Evolutionary conservation across 306 rosid species (phyloP).

Genomic region (Coriaria nepalensis): DNA sequence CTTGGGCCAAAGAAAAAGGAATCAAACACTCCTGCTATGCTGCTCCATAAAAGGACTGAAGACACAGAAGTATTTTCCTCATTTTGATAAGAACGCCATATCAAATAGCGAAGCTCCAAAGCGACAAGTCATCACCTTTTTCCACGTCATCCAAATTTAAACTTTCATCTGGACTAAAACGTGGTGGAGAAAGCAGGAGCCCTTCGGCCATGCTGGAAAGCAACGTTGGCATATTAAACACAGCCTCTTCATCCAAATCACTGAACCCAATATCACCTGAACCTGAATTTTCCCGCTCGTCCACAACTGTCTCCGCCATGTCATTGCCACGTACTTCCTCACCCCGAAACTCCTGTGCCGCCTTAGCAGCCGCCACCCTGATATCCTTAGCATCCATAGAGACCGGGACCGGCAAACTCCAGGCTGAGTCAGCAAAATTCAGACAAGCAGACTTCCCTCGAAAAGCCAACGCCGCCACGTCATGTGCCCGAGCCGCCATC

Average conservation of each 20-base stretch:
- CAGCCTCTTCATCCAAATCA: slow-evolving; percentile 22
- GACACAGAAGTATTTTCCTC: neutral
- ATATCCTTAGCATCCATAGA: slow-evolving; percentile 38
- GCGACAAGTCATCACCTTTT: slow-evolving; percentile 18
- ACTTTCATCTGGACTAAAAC: neutral
- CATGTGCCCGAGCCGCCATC: slow-evolving; percentile 90
- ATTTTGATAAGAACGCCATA: neutral
- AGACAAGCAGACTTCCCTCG: slow-evolving; percentile 55
- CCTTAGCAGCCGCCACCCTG: slow-evolving; percentile 39
- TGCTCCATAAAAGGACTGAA: too few species aligned
- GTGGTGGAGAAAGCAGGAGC: slow-evolving; percentile 34
- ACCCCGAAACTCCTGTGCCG: slow-evolving; percentile 32
- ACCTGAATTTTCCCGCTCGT: neutral
- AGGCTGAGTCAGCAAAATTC: slow-evolving; percentile 61
- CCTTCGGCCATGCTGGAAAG: slow-evolving; percentile 19
- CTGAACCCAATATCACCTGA: neutral
- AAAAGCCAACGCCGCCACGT: slow-evolving; percentile 55
- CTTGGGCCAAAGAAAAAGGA: too few species aligned
- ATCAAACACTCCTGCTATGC: too few species aligned
- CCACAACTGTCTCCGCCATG: neutral
- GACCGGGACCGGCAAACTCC: slow-evolving; percentile 34
- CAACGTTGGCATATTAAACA: slow-evolving; percentile 15
- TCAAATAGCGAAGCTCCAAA: slow-evolving; percentile 34
- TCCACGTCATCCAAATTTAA: slow-evolving; percentile 15
- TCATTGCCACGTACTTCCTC: slow-evolving; percentile 7